Conservation (phyloP, 352 stramenopile genomes). For the Phytophthora pisi region DNA sequence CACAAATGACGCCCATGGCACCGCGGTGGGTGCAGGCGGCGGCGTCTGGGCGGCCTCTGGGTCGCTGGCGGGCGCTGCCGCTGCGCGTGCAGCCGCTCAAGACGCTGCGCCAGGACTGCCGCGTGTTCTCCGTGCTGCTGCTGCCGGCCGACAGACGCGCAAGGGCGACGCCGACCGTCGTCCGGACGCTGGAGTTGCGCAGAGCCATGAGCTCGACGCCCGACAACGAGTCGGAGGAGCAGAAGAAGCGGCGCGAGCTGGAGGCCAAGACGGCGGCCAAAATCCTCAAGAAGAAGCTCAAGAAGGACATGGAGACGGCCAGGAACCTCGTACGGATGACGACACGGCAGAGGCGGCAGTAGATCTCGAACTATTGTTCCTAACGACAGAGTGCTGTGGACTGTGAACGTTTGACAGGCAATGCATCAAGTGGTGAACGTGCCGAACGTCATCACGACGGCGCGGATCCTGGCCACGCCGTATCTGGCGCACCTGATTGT, state of each 20-base stretch:
- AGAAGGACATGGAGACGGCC: slow-evolving; percentile 56
- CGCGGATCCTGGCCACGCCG: slow-evolving; percentile 74
- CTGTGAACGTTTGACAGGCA: slow-evolving; percentile 35
- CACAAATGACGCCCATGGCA: slow-evolving; percentile 10
- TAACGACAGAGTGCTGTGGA: not conserved
- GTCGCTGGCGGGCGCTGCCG: slow-evolving; percentile 1
- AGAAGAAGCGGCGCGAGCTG: slow-evolving; percentile 14
- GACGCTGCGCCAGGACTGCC: not conserved
- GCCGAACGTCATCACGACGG: slow-evolving; percentile 82
- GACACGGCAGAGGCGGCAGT: no score
- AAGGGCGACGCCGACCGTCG: not conserved
- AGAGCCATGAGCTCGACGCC: slow-evolving; percentile 17
- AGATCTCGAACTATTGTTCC: no score
- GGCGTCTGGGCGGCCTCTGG: slow-evolving; percentile 6
- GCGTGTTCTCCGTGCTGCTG: slow-evolving; percentile 24
- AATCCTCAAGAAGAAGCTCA: slow-evolving; percentile 56
- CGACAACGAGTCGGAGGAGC: slow-evolving; percentile 11
- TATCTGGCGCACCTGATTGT: slow-evolving; percentile 81
- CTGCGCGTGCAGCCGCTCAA: slow-evolving; percentile 4
- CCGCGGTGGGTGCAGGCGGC: slow-evolving; percentile 19
- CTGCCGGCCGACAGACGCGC: not conserved
- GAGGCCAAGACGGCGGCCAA: slow-evolving; percentile 37
- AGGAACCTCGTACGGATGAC: slow-evolving; percentile 43
- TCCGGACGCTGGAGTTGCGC: slow-evolving; percentile 6
- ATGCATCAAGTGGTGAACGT: slow-evolving; percentile 79